Base-by-base conservation (phyloP, 768 basidiomycete genomes). In the Cubamyces sp. region DNA sequence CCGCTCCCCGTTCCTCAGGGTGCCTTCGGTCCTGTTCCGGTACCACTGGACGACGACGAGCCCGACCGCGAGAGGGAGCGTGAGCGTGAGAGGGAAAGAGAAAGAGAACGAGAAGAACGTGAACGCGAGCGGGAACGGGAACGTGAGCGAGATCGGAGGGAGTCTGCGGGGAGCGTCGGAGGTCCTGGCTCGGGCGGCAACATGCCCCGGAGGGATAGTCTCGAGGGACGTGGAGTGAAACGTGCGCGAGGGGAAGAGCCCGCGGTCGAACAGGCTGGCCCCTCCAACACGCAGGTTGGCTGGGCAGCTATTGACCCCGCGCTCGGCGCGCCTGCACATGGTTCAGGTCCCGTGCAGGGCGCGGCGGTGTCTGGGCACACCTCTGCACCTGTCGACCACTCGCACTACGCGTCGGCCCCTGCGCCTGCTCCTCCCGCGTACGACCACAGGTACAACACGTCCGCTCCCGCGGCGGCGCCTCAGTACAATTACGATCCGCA, bases 301-400 rank as follows among this genome's bases (percentile, higher is more conserved):
- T 70, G 69, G 69, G 54, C 57, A 12, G 28, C 61, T 16, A 66
- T 75, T 4, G 76, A 77, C 53, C 75, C 78, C 23, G 57, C 70
- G 11, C 54, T 76, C 47, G 74, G 73, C 9, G 62, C 61, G 18
- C 63, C 68, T 11, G 54, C 64, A 16, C 66, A 60, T 42, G n/a
- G 54, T 8, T 46, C 62, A 2, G 58, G 58, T 11, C 49, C 58
- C 11, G 53, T 62, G 28, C 64, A 57, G 55, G 28, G 59, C 37
- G 7, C 64, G 3, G 19, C 62, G 1, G 48, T 55, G 15, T 55
- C 62, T 26, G 37, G 51, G 0, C 65, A 66, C 14, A 15, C 62
- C 21, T 40, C 62, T 7, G 51, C 62, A 1, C 50, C 64, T 0
- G 62, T 57, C 16, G 62, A 62, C 3, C 63, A 67, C 18, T 42